These are phyloP conservation scores for Colletotrichum paranaense DNA, from an alignment of 2,329 filamentous ascomycete species.

Conservation along the genomic window DNA sequence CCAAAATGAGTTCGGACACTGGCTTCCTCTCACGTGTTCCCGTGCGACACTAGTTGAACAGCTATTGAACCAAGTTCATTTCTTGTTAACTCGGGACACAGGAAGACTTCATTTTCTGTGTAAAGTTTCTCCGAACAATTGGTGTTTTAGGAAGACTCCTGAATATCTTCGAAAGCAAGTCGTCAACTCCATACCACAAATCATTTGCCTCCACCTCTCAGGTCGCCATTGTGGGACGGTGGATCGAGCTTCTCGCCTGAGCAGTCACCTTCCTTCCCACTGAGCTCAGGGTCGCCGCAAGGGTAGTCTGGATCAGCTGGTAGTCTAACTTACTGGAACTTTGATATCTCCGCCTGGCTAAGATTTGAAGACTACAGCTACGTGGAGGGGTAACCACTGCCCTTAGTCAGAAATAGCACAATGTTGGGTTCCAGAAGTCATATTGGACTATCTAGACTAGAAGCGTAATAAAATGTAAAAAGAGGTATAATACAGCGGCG, in stretches of 20 bases:
- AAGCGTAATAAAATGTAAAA: conserved; percentile 18
- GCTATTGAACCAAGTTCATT: not conserved
- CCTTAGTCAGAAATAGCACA: not conserved
- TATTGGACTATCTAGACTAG: conserved; percentile 16
- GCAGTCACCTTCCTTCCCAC: not conserved
- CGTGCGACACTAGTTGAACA: not conserved
- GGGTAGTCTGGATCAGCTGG: not conserved
- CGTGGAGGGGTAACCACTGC: no score
- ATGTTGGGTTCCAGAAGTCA: conserved; percentile 11
- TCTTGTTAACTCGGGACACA: not conserved
- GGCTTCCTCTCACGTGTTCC: not conserved
- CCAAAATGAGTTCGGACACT: not conserved
- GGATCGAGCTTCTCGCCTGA: not conserved
- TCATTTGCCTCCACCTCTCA: not conserved
- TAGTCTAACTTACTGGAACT: not conserved
- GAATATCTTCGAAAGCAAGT: not conserved
- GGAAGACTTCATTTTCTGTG: not conserved
- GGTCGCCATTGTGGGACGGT: conserved; percentile 7
- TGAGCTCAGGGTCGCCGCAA: not conserved
- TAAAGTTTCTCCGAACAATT: not conserved
- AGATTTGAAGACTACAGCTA: not conserved
- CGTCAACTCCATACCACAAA: conserved; percentile 1
- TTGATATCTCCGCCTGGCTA: not conserved
- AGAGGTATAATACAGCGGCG: conserved; percentile 36
- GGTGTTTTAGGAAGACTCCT: not conserved